These are phyloP conservation scores for Boletellus deceptivus DNA, from an alignment of 1,284 basidiomycete genomes.

Conservation along the genomic window DNA sequence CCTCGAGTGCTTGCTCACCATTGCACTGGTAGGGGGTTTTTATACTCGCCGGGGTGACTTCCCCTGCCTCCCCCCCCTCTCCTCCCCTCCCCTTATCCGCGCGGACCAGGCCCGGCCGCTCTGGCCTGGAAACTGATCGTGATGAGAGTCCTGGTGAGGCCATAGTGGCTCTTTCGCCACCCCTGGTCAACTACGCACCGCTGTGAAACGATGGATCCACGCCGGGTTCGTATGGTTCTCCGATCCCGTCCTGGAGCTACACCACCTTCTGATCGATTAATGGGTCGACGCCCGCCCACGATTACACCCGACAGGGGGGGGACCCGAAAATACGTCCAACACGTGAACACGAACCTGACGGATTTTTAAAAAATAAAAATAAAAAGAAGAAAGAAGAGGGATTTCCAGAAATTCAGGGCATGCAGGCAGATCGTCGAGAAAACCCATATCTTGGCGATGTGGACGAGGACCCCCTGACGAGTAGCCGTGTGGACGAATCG, in stretches of 20 bases:
- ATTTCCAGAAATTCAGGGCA: neutral
- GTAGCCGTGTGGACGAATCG: neutral
- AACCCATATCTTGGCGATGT: neutral
- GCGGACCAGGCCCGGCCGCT: neutral
- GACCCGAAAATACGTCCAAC: slow-evolving; percentile 6
- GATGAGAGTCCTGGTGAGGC: slow-evolving; percentile 4
- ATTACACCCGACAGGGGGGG: slow-evolving; percentile 3
- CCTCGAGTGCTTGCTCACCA: slow-evolving; percentile 16
- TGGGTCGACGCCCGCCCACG: slow-evolving; percentile 2
- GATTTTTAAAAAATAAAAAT: neutral
- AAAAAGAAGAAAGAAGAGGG: neutral
- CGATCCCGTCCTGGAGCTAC: neutral
- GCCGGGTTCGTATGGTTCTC: slow-evolving; percentile 12
- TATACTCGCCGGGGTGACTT: slow-evolving; percentile 12
- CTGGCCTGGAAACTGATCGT: slow-evolving; percentile 4
- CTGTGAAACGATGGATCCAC: slow-evolving; percentile 10
- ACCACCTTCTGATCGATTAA: slow-evolving; percentile 11
- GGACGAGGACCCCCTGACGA: too few relatives aligned
- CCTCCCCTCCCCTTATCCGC: slow-evolving; percentile 5
- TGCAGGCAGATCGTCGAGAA: neutral
- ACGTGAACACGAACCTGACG: neutral
- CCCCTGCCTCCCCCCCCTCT: neutral
- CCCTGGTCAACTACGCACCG: neutral
- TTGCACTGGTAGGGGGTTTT: slow-evolving; percentile 6
- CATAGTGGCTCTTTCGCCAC: neutral